Evolutionary conservation across 2,329 filamentous ascomycete genomes (phyloP).

Genomic region (Xylariaceae sp.): DNA sequence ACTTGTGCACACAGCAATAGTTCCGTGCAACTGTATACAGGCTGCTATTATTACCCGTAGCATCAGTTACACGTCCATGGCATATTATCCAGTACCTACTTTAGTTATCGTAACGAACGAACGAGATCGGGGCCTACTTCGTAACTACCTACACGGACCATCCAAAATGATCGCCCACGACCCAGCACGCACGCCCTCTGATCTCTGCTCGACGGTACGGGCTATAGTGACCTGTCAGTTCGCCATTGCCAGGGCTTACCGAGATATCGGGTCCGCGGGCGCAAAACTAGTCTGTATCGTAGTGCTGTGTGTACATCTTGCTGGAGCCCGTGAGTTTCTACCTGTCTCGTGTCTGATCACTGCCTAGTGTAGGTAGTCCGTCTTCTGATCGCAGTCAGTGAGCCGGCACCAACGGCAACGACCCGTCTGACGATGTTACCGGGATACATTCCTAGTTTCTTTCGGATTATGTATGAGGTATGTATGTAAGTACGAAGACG

Average conservation of each 20-base stretch:
- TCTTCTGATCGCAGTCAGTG: not conserved
- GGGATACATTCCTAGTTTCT: not conserved
- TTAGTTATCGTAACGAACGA: no score
- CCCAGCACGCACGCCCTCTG: not conserved
- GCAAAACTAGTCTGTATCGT: not conserved
- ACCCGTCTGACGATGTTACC: not conserved
- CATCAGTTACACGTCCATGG: no score
- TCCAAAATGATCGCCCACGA: not conserved
- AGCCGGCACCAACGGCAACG: not conserved
- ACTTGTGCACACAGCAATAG: not conserved
- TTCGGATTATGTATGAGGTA: no score
- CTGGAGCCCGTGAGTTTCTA: no score
- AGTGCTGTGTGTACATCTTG: no score
- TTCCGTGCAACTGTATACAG: not conserved
- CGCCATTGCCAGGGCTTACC: conserved; percentile 9
- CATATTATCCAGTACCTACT: no score
- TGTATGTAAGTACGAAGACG: no score
- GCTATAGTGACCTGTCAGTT: not conserved
- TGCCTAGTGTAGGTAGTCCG: no score
- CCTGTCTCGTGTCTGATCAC: no score
- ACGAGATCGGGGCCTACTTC: no score
- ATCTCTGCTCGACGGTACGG: not conserved
- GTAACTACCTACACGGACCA: not conserved
- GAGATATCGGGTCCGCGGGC: conserved; percentile 14
- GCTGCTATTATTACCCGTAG: not conserved